Evolutionary conservation across 345 rosid genomes (phyloP).

Genomic region (Eucalyptus globulus): DNA sequence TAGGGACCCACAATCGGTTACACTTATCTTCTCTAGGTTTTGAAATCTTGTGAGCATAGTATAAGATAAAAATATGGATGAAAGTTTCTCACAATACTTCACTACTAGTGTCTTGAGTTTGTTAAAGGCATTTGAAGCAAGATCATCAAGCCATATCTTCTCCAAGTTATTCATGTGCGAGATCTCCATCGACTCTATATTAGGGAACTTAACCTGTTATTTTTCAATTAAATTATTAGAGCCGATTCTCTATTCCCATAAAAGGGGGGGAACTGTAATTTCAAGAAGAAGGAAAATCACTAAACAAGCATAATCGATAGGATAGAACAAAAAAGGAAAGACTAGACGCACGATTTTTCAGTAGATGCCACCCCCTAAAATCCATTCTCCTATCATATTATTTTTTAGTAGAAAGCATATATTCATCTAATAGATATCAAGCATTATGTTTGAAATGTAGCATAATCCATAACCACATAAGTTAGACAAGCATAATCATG

Average conservation of each 20-base stretch:
- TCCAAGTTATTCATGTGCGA: background rate
- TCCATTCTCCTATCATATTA: background rate
- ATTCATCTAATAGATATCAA: no score
- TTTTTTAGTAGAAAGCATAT: background rate
- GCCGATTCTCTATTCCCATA: background rate
- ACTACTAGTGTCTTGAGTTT: background rate
- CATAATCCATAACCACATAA: background rate
- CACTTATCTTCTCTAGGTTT: background rate
- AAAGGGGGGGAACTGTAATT: rapidly evolving
- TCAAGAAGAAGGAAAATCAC: background rate
- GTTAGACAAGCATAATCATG: no score
- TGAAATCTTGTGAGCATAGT: background rate
- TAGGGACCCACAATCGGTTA: background rate
- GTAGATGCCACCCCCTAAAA: background rate
- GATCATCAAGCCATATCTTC: background rate
- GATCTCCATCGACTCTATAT: background rate
- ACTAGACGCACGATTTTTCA: background rate
- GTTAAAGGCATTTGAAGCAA: background rate
- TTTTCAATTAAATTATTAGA: background rate
- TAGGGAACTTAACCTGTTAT: background rate
- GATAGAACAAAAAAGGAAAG: rapidly evolving
- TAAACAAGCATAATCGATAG: background rate
- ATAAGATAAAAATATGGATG: background rate
- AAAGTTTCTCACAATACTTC: background rate
- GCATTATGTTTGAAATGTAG: background rate